Percentiles rank a stretch among this genome's conserved stretches.
phyloP scores from a whole-genome alignment of 495 filamentous ascomycete genomes.

The Xylona heveae region DNA sequence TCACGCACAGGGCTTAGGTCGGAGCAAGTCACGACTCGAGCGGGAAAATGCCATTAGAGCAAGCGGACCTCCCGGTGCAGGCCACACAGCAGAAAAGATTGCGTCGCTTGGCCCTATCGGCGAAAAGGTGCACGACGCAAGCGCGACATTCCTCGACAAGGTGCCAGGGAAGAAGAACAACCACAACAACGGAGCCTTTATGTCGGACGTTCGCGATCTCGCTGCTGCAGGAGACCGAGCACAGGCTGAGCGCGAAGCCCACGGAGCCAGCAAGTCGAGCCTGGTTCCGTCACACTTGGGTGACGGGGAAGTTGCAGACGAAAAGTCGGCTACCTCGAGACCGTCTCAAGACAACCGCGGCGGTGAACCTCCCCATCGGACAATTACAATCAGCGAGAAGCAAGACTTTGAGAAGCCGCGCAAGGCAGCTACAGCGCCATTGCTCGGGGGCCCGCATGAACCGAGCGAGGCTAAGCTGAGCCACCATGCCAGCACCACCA shows the following conservation, averaged over 20 bases:
- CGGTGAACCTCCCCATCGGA: too few species aligned
- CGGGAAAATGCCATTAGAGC: constrained; percentile 17
- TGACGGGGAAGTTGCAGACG: too few species aligned
- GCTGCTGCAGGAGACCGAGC: neutral
- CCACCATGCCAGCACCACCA: constrained; percentile 13
- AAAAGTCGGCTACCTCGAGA: too few species aligned
- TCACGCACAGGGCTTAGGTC: constrained; percentile 32
- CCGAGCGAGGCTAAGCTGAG: too few species aligned
- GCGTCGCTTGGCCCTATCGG: constrained; percentile 7
- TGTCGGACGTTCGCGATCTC: too few species aligned
- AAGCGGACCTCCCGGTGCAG: constrained; percentile 24
- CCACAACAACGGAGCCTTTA: too few species aligned
- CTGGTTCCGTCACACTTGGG: too few species aligned
- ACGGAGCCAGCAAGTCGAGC: neutral
- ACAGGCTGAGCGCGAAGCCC: neutral
- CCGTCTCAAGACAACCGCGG: too few species aligned
- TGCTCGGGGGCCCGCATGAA: too few species aligned
- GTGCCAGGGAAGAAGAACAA: neutral
- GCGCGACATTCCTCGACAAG: neutral
- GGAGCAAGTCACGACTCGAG: constrained; percentile 25
- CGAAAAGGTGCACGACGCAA: constrained; percentile 9
- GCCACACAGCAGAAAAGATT: constrained; percentile 7
- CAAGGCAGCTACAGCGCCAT: too few species aligned
- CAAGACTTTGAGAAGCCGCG: constrained; percentile 11
- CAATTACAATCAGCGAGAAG: constrained; percentile 22